phyloP scores from a whole-genome alignment of 768 basidiomycete species.

The Brasilioporus rufonigricans region DNA sequence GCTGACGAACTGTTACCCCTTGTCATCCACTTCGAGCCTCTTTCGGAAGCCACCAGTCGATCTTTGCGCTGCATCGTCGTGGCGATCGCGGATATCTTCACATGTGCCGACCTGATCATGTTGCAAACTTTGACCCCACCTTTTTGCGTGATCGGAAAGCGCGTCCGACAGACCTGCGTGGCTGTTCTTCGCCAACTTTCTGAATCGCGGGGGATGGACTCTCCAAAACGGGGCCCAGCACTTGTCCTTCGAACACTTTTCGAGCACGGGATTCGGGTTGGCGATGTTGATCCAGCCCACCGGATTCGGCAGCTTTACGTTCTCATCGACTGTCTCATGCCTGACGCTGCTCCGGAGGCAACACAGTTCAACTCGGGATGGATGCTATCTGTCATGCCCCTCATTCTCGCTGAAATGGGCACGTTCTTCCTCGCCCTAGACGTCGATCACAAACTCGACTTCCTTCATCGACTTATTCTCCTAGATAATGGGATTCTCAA shows the following conservation, averaged over 20 bases:
- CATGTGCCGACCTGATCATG: constrained; percentile 48
- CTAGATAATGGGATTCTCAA: constrained; percentile 43
- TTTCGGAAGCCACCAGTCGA: constrained; percentile 52
- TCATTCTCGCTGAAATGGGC: constrained; percentile 50
- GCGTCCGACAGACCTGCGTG: constrained; percentile 50
- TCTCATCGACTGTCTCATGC: constrained; percentile 59
- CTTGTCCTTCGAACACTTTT: constrained; percentile 57
- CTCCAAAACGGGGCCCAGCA: constrained; percentile 41
- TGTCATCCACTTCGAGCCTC: constrained; percentile 43
- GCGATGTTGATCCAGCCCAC: constrained; percentile 53
- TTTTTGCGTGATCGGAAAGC: constrained; percentile 30
- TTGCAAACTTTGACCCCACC: constrained; percentile 36
- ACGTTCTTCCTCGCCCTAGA: constrained; percentile 58
- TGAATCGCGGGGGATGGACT: constrained; percentile 28
- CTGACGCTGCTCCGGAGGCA: constrained; percentile 27
- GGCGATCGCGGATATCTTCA: constrained; percentile 53
- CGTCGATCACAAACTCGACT: constrained; percentile 48
- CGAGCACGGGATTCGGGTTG: constrained; percentile 40
- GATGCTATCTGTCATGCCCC: constrained; percentile 55
- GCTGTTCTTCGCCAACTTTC: constrained; percentile 44
- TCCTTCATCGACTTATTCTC: constrained; percentile 53
- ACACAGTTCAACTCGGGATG: constrained; percentile 41
- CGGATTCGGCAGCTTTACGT: constrained; percentile 54
- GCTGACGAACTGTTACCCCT: constrained; percentile 53
- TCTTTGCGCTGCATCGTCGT: constrained; percentile 43